A percentile compares a stretch with the other conserved stretches of the same genome.
These are phyloP conservation scores for Arthrobotrys megalospora DNA, from an alignment of 2,329 filamentous ascomycete species.

Conservation along the genomic window DNA sequence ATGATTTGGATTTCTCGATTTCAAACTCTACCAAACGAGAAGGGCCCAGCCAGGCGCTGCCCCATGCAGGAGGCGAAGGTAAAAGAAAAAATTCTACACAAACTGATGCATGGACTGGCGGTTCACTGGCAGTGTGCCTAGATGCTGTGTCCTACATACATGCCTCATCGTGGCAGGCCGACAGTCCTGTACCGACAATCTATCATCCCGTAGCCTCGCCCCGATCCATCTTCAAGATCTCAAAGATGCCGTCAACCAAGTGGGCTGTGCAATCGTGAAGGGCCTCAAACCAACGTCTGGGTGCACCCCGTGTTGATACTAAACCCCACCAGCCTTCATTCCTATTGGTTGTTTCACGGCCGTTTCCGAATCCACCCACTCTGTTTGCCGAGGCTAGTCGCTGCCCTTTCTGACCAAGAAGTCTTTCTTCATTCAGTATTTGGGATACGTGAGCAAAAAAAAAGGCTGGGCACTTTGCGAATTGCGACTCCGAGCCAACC, in stretches of 20 bases:
- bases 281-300: slow-evolving; percentile 2
- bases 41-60: slow-evolving; percentile 3
- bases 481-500: slow-evolving; percentile 12
- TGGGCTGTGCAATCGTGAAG: slow-evolving; percentile 37
- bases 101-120: not conserved
- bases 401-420: not conserved
- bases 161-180: slow-evolving; percentile 3
- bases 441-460: slow-evolving; percentile 1
- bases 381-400: not conserved
- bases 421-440: slow-evolving; percentile 6
- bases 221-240: slow-evolving; percentile 23
- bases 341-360: slow-evolving; percentile 36
- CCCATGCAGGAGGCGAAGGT: slow-evolving; percentile 14
- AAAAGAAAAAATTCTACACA: slow-evolving; percentile 8
- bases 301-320: slow-evolving; percentile 37
- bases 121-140: not conserved
- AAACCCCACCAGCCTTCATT: slow-evolving; percentile 36
- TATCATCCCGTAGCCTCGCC: slow-evolving; percentile 13
- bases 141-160: not conserved
- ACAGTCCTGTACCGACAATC: not conserved
- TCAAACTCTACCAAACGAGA: slow-evolving; percentile 15
- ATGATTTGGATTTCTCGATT: slow-evolving; percentile 40
- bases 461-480: slow-evolving; percentile 20
- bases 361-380: slow-evolving; percentile 21
- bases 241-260: slow-evolving; percentile 17